These are phyloP conservation scores for Aegilops bicornis DNA, from an alignment of 176 grass and related monocot species.

Conservation along the genomic window DNA sequence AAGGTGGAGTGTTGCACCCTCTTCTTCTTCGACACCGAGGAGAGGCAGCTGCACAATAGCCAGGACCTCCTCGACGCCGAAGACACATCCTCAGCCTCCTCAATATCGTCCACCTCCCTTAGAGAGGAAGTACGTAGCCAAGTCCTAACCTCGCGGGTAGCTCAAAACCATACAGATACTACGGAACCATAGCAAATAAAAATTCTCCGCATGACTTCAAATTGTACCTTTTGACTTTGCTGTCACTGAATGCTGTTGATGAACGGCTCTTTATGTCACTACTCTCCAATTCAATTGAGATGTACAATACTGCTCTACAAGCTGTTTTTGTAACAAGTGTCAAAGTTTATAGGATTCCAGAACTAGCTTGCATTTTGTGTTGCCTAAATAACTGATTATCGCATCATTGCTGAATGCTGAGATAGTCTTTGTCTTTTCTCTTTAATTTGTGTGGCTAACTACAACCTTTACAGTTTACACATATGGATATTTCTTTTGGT, in stretches of 20 bases:
- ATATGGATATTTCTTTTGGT: background rate
- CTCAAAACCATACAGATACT: background rate
- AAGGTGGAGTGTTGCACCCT: no score
- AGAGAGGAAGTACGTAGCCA: no score
- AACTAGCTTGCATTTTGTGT: background rate
- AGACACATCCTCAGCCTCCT: no score
- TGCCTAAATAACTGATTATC: constrained; percentile 7
- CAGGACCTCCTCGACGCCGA: no score
- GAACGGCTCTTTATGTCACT: background rate
- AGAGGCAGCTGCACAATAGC: no score
- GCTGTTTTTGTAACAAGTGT: background rate
- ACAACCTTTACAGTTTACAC: constrained; percentile 18
- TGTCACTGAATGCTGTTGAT: background rate
- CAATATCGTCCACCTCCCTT: no score
- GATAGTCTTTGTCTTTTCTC: no score
- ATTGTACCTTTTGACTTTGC: background rate
- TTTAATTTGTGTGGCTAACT: background rate
- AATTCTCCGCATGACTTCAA: background rate
- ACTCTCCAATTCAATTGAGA: background rate
- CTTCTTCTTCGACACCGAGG: no score
- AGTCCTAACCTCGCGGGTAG: no score
- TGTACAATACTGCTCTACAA: background rate
- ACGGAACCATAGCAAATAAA: background rate
- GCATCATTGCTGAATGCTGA: background rate
- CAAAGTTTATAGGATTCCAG: constrained; percentile 15